Evolutionary conservation across 116 monocot species (phyloP).

Genomic region (Dioscorea cayenensis): DNA sequence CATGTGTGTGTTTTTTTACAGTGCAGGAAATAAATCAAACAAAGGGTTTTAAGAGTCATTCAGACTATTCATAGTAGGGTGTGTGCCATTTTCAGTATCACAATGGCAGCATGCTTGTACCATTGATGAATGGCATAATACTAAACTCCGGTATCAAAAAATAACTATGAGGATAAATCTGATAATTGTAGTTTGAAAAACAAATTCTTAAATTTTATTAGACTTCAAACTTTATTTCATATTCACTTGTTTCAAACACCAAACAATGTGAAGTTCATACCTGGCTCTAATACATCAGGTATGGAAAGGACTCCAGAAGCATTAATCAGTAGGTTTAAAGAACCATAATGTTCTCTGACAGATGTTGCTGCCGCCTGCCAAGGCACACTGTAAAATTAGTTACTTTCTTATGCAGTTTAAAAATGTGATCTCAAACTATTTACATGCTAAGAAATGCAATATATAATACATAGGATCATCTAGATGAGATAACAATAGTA

Average conservation of each 20-base stretch:
- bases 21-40: too few relatives aligned
- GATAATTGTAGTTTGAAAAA: too few relatives aligned
- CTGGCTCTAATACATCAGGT: slow-evolving; percentile 76
- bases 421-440: background rate
- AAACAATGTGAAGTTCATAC: slow-evolving; percentile 17
- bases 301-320: slow-evolving; percentile 90
- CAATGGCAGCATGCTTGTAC: too few relatives aligned
- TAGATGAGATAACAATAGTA: background rate
- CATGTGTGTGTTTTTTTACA: too few relatives aligned
- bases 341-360: slow-evolving; percentile 48
- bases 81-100: too few relatives aligned
- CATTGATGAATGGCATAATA: too few relatives aligned
- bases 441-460: background rate
- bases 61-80: too few relatives aligned
- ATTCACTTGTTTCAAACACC: background rate
- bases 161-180: too few relatives aligned
- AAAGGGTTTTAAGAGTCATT: too few relatives aligned
- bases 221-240: too few relatives aligned
- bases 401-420: background rate
- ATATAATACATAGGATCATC: background rate
- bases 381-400: background rate
- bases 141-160: too few relatives aligned
- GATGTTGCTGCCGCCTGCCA: slow-evolving; percentile 57
- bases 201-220: too few relatives aligned
- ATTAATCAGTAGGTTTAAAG: slow-evolving; percentile 84